Conservation (phyloP, 257 asterid genomes). For the Apocynum venetum region DNA sequence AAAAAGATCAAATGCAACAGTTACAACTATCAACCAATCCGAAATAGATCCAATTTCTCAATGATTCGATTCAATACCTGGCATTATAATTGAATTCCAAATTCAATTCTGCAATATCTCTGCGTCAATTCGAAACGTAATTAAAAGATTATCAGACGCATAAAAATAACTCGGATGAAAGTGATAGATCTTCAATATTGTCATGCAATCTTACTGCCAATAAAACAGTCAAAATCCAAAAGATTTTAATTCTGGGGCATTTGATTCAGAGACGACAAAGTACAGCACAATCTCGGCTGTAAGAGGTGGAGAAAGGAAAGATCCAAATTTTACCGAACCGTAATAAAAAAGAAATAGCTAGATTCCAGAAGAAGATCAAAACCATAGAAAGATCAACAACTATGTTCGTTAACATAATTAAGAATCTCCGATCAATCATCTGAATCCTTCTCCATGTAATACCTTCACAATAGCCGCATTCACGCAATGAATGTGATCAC, state of each 20-base stretch:
- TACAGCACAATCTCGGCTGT: conserved; percentile 9
- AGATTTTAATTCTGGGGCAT: conserved; percentile 1
- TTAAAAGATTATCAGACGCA: background rate
- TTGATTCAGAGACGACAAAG: conserved; percentile 5
- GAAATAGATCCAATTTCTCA: background rate
- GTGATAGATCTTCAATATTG: conserved; percentile 30
- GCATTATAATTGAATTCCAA: conserved; percentile 43
- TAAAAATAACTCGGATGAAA: background rate
- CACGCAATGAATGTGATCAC: conserved; percentile 22
- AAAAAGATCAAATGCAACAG: background rate
- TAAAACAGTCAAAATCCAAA: conserved; percentile 23
- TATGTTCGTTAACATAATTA: background rate
- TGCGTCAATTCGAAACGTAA: conserved; percentile 28
- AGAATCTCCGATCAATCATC: background rate
- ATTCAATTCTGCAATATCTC: conserved; percentile 33
- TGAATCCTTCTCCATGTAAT: background rate
- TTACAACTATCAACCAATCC: background rate
- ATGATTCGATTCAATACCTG: conserved; percentile 40
- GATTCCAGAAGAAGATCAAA: background rate
- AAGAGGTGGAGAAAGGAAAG: background rate
- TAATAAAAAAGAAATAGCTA: background rate
- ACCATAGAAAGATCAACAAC: background rate
- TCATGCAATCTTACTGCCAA: conserved; percentile 23
- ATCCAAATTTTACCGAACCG: conserved; percentile 6
- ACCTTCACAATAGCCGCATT: conserved; percentile 22